These are phyloP conservation scores for Melanomma pulvis-pyrius DNA, from an alignment of 495 filamentous ascomycete species.

Conservation along the genomic window DNA sequence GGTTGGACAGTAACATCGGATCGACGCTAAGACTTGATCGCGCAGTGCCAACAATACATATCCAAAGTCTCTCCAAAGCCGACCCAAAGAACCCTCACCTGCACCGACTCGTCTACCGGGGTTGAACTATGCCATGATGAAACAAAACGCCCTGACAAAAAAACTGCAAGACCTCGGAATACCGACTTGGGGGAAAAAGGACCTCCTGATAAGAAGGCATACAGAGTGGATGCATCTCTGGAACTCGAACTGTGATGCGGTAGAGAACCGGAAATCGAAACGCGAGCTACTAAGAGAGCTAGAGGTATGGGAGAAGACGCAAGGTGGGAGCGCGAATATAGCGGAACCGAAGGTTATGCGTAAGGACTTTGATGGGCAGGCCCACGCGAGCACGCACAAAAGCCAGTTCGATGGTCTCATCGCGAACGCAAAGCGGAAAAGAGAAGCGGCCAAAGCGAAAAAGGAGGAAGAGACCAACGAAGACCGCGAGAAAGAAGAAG, in stretches of 20 bases:
- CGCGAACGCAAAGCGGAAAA: constrained; percentile 37
- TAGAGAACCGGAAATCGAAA: constrained; percentile 57
- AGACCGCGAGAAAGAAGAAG: constrained; percentile 1
- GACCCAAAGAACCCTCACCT: constrained; percentile 15
- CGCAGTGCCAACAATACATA: constrained; percentile 3
- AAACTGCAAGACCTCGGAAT: constrained; percentile 86
- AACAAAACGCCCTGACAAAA: constrained; percentile 71
- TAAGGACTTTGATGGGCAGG: constrained; percentile 80
- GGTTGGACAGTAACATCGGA: background rate
- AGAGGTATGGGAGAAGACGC: constrained; percentile 80
- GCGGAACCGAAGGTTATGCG: constrained; percentile 56
- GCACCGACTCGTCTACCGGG: constrained; percentile 61
- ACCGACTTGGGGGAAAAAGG: constrained; percentile 64
- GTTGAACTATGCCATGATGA: constrained; percentile 79
- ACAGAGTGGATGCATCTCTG: constrained; percentile 93
- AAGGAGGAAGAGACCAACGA: constrained; percentile 2
- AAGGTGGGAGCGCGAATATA: constrained; percentile 54
- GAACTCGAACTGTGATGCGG: constrained; percentile 94
- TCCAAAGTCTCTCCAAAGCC: constrained; percentile 8
- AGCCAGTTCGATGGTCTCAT: constrained; percentile 65
- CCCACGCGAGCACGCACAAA: constrained; percentile 74
- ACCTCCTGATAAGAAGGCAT: constrained; percentile 75
- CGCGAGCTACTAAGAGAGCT: constrained; percentile 74
- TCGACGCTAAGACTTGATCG: background rate
- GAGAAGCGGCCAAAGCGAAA: background rate